Evolutionary conservation across 768 basidiomycete species (phyloP), one percentile per base, ranked within the genome.

Genomic region (Rhizopogon vulgaris): DNA sequence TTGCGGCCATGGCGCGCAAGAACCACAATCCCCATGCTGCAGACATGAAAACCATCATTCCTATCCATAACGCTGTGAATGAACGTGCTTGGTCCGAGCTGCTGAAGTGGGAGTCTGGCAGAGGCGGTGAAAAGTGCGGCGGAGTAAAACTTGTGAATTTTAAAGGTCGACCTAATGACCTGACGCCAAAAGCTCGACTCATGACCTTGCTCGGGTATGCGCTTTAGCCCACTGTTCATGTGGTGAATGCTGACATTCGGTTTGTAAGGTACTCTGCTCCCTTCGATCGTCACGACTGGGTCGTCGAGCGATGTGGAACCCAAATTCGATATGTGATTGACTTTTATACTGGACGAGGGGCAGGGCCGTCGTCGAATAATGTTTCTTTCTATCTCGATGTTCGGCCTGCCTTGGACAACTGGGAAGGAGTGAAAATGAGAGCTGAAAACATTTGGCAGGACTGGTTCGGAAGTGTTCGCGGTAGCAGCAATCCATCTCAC

Each of bases 1-100:
- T 89, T 69, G 78, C 88, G n/a, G 95, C 96, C 17, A 94, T 99
- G 86, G 80, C 84, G 52, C 83, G 95, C 53, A 98, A 98, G 72
- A 84, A 96, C 60, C 90, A 96, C 67, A 83, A 86, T 50, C 94
- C 94, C 3, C 78, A 84, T 28, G 78, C 87, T 18, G 65, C 76
- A n/a, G 95, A 98, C 71, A 97, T 98, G 94, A 83, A 79, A 62
- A 87, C 90, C 27, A 86, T 99, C 62, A 93, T 99, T 18, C 95
- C 94, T 12, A 99, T 99, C 46, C 96, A 99, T 70, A 99, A 99
- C 64, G 95, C 95, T 36, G 96, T 98, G 50, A 99, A 99, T 66
- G 96, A 98, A 71, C 83, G 85, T 49, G 87, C 90, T 3, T 95
- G 92, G 92, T 70, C 73, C 17, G 86, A 92, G 68, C 76, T 95